Evolutionary conservation across 2,329 filamentous ascomycete genomes (phyloP), one percentile per base, ranked within the genome.

Genomic region (Botrytis medusae): DNA sequence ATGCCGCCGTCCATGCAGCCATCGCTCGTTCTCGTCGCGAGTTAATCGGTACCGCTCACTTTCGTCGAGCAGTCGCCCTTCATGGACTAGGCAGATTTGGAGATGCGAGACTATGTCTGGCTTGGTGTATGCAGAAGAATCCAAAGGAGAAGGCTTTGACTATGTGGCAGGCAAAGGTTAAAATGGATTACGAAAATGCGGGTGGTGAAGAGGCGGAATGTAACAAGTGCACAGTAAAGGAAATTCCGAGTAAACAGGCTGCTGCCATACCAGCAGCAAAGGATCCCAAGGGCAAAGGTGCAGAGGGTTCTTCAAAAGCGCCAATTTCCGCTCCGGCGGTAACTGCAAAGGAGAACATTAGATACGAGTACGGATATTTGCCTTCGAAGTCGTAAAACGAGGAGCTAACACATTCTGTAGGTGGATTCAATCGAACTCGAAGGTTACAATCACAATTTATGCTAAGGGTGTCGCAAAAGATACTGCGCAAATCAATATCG

Each of bases 1-100:
- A 94, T 75, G 85, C 86, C 65, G 92, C 90, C 4, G 87, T 92
- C 71, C 83, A 87, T 54, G 83, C 87, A 6, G 91, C 91, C 4
- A 84, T 84, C 40, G 86, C 91, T 75, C 91, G 95, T 59, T 92
- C 88, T 46, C 92, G 91, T 78, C 89, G 92, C 69, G 89, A 93
- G 76, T 87, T 92, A 44, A 93, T 98, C 81, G 86, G 90, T 63
- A 89, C 93, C n/a, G 91, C 93, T 2, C 93, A 98, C 79, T 89
- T 96, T 79, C 90, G 95, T 77, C 89, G 95, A 54, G 92, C 89
- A 8, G 89, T 97, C 20, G 88, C 92, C 18, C 86, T 95, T 40
- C 92, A 90, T 81, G 88, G 90, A 67, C 84, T 94, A 59, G 89
- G 88, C 48, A 87, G 89, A 71, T 93, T 90, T 78, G 94, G 91